Percentiles rank a stretch among this genome's conserved stretches.
Evolutionary conservation across 1,284 basidiomycete species (phyloP).

Genomic region (Leccinum solheimii): DNA sequence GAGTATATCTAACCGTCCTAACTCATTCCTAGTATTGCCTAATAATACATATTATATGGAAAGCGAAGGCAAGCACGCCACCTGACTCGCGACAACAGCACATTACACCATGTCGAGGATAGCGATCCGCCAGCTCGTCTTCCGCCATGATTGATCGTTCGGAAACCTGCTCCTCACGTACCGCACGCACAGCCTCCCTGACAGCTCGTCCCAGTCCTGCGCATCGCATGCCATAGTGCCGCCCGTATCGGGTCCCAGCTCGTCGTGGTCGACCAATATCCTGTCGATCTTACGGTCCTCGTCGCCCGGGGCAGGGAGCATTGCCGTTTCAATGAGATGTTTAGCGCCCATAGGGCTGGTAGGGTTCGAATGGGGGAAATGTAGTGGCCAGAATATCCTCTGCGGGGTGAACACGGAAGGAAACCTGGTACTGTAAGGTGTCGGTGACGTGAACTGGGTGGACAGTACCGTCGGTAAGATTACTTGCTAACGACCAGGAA

Average conservation of each 20-base stretch:
- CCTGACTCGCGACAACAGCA: neutral
- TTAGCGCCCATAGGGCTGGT: constrained; percentile 7
- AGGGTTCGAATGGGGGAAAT: constrained; percentile 13
- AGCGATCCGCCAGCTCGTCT: constrained; percentile 24
- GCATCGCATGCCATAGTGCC: constrained; percentile 19
- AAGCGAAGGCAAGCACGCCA: neutral
- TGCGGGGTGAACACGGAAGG: constrained; percentile 30
- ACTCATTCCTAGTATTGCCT: neutral
- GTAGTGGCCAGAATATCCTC: constrained; percentile 32
- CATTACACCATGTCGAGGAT: constrained; percentile 31
- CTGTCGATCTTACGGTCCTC: constrained; percentile 20
- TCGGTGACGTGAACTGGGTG: constrained; percentile 22
- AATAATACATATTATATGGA: neutral
- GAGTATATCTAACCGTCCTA: neutral
- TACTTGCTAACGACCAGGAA: neutral
- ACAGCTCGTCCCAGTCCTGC: constrained; percentile 36
- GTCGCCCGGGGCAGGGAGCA: constrained; percentile 17
- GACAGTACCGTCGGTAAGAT: neutral
- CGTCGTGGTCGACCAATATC: constrained; percentile 27
- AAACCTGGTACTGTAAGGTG: constrained; percentile 18
- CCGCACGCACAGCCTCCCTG: constrained; percentile 30
- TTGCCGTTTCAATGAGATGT: constrained; percentile 25
- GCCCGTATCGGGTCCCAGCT: constrained; percentile 11
- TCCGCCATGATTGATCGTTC: constrained; percentile 28
- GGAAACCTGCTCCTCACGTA: constrained; percentile 25